Percentiles rank a stretch among this genome's conserved stretches.
Evolutionary conservation across 106 monocot species (phyloP).

Genomic region (Dioscorea alata): DNA sequence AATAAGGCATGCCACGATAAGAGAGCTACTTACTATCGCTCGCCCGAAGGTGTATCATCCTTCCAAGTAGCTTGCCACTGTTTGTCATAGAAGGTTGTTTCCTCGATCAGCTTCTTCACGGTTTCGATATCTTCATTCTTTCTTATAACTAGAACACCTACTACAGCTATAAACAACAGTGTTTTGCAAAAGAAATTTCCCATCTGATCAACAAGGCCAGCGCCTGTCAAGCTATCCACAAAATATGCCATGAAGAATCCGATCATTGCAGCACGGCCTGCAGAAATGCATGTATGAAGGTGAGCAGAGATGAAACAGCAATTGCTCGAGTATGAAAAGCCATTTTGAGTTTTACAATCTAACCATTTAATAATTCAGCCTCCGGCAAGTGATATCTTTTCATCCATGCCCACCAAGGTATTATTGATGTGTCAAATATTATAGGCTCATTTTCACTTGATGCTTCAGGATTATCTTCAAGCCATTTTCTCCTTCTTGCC

Average conservation of each 20-base stretch:
- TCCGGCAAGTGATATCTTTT: slow-evolving; percentile 81
- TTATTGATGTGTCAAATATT: slow-evolving; percentile 65
- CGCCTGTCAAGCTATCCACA: slow-evolving; percentile 76
- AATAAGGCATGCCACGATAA: too few species aligned
- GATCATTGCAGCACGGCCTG: slow-evolving; percentile 87
- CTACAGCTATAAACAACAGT: slow-evolving; percentile 54
- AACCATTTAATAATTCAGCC: slow-evolving; percentile 83
- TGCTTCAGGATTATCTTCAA: slow-evolving; percentile 69
- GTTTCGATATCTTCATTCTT: slow-evolving; percentile 75
- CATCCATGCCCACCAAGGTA: slow-evolving; percentile 89
- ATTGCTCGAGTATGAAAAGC: background rate
- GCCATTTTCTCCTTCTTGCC: slow-evolving; percentile 88
- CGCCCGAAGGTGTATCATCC: slow-evolving; percentile 33
- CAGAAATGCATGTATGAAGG: background rate
- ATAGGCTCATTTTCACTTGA: slow-evolving; percentile 53
- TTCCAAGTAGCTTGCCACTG: slow-evolving; percentile 93
- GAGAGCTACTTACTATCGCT: slow-evolving; percentile 11
- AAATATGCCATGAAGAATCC: slow-evolving; percentile 87
- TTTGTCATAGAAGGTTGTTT: slow-evolving; percentile 84
- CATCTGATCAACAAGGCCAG: slow-evolving; percentile 77
- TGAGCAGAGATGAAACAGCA: too few species aligned
- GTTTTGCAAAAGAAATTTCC: slow-evolving; percentile 88
- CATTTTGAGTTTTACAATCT: background rate
- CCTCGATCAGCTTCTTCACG: slow-evolving; percentile 67
- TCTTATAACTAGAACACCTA: slow-evolving; percentile 53